Base-by-base conservation (phyloP, 31 red algal species). In the Endocladia muricata region DNA sequence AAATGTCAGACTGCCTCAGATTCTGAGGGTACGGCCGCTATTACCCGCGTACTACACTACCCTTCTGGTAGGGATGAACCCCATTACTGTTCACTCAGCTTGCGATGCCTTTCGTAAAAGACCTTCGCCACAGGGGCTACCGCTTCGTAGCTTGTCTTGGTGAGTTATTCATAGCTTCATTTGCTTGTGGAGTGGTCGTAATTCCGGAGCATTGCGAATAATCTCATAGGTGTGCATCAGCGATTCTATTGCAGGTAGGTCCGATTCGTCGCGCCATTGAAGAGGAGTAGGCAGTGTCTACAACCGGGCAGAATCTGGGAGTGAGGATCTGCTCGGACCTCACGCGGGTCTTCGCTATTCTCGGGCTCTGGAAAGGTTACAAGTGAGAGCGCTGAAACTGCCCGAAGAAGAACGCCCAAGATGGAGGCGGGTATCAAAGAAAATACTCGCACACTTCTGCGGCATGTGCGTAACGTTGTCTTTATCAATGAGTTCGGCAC, bases 91-190 rank as follows among this genome's bases (percentile, higher is more conserved):
- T 84, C 58, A 68, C 33, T 11, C 81, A 65, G 36, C 38, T 74
- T 38, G 43, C 65, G 23, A 26, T 41, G 31, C 81, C 21, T 15
- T 75, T 84, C 41, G 70, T 84, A 25, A 19, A 38, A 40, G 49
- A 74, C 37, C 41, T 84, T 19, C 68, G 55, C 2, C n/a, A 19
- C 47, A 42, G 28, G 6, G 69, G 57, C 37, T 84, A 84, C 39
- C 70, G 69, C 7, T 23, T 84, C 11, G 41, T 84, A 11, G 68
- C 69, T 23, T 84, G 75, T 37, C 55, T 84, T 49, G 81, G 75
- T 58, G 81, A 84, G 32, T 74, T 84, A 68, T 39, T 84, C 22
- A 48, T 84, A 42, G 51, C 70, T 4, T 3, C 68, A 23, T 63
- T 26, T 9, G 23, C 64, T 4, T 58, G 47, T n/a, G 70, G 81